Percentiles rank a stretch among this genome's conserved stretches.
Conservation (phyloP, 1,284 basidiomycete genomes). For the Entoloma clypeatum region DNA sequence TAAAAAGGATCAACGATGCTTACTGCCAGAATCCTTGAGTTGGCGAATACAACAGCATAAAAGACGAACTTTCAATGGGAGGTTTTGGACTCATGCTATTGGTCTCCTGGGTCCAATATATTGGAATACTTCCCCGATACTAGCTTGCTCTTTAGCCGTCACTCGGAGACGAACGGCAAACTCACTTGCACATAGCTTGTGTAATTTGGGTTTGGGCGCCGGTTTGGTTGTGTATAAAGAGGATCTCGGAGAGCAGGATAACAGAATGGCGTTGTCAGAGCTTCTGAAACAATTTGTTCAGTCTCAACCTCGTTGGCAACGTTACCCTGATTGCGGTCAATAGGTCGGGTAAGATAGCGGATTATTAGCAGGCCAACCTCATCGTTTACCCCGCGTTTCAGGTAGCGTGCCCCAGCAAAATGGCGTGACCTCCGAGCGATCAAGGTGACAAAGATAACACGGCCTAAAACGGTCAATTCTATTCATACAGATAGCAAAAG, state of each 20-base stretch:
- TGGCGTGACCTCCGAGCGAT: slow-evolving; percentile 94
- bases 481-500: slow-evolving; percentile 7
- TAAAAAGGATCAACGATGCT: slow-evolving; percentile 96
- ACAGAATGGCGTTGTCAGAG: slow-evolving; percentile 88
- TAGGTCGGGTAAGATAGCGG: neutral
- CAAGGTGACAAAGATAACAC: slow-evolving; percentile 89
- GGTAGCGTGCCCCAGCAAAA: slow-evolving; percentile 93
- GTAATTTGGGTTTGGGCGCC: slow-evolving; percentile 77
- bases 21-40: slow-evolving; percentile 46
- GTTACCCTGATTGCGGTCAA: slow-evolving; percentile 63
- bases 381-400: slow-evolving; percentile 94
- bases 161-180: neutral
- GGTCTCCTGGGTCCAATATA: slow-evolving; percentile 95
- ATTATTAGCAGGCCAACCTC: slow-evolving; percentile 45
- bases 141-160: slow-evolving; percentile 28
- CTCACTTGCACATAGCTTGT: slow-evolving; percentile 89
- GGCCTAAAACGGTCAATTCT: slow-evolving; percentile 91
- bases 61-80: slow-evolving; percentile 84
- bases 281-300: slow-evolving; percentile 97
- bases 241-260: slow-evolving; percentile 46
- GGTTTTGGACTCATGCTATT: slow-evolving; percentile 90
- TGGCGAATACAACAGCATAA: neutral
- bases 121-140: slow-evolving; percentile 93
- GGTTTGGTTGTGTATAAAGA: slow-evolving; percentile 28
- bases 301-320: slow-evolving; percentile 99